Base-by-base conservation (phyloP, 148 eudicot genomes). In the Silene latifolia region DNA sequence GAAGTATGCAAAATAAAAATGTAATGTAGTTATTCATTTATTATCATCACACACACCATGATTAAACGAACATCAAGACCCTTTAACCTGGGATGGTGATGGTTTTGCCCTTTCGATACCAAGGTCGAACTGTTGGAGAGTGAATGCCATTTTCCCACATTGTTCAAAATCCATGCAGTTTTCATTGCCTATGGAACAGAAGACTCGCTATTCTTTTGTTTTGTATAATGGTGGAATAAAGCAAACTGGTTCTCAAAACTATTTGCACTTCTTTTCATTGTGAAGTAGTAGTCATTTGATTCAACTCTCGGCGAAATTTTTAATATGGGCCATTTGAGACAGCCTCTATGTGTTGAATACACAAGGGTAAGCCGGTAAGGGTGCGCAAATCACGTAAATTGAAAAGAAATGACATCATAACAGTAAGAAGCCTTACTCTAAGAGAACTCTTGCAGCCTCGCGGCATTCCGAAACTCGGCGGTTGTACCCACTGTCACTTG, bases 381-480 rank as follows among this genome's bases (percentile, higher is more conserved):
- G 7, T 19, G 1, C 4, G 56, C 17, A 51, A 3, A 51, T 51
- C 17, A 51, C 20, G 61, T 23, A 5, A 10, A 60, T 14, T 51
- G 56, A 13, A 51, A 51, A 51, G 17, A 15, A 51, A 15, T 13
- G 56, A 51, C 56, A 51, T 51, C 63, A n/a, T 19, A 65, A 20
- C 57, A 73, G 24, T 69, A 29, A 5, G 17, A 68, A 76, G 67
- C 51, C 88, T 88, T 81, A 95, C 99, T 80, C 67, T 76, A 95
- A 81, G 72, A 95, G 92, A 82, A 88, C 51, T 82, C 81, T 84
- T 71, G 99, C 97, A 78, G 97, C 99, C 72, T 88, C 97, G 56
- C 82, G 86, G 80, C 99, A 95, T 82, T 95, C 97, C 35, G 89
- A 80, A 76, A 95, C 98, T 53, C 99, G 87, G 62, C 81, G 82